Conservation (phyloP, 768 basidiomycete species). For the Auriscalpium microsporum region DNA sequence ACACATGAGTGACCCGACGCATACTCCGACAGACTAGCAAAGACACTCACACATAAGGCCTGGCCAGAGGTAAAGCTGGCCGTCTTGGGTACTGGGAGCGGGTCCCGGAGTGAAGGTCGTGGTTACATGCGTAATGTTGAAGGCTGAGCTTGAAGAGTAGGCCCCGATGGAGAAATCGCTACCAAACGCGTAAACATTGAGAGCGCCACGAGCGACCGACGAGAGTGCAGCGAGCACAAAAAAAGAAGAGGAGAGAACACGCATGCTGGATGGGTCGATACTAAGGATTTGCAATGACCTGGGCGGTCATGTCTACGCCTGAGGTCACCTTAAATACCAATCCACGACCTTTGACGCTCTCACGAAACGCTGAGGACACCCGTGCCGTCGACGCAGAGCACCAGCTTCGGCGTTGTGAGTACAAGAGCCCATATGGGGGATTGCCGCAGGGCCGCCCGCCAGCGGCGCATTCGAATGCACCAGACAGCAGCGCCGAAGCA, state of each 20-base stretch:
- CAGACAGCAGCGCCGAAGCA: neutral
- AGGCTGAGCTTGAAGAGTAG: neutral
- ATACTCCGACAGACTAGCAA: neutral
- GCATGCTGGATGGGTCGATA: neutral
- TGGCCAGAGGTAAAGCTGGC: neutral
- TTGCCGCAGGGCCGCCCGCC: no score
- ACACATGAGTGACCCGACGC: neutral
- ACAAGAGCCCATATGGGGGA: no score
- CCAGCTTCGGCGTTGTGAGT: no score
- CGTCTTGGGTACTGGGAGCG: neutral
- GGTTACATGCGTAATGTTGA: neutral
- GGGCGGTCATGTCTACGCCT: no score
- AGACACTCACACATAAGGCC: neutral
- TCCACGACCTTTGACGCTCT: no score
- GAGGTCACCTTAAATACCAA: no score
- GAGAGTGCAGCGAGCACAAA: neutral
- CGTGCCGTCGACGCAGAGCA: no score
- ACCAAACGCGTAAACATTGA: neutral
- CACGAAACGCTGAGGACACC: no score
- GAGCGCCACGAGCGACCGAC: neutral
- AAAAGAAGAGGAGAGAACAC: neutral
- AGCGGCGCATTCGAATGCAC: no score
- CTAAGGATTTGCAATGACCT: no score
- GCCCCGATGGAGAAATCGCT: neutral
- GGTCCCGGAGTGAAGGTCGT: neutral